Evolutionary conservation across 78 protist genomes (phyloP), one percentile per base, ranked within the genome.

Genomic region (Dictyostelium brefeldianum): DNA sequence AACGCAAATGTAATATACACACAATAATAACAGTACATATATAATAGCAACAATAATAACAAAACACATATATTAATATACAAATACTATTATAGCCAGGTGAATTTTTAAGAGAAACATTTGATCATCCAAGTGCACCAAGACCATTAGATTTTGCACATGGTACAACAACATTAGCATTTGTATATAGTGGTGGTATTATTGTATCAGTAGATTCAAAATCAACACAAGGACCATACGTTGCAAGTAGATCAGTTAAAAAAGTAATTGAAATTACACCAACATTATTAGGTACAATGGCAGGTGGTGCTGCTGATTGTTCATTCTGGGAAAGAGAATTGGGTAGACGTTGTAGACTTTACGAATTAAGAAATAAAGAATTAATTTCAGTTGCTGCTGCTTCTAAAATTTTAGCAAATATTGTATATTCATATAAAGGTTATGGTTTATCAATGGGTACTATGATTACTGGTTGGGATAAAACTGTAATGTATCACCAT

Each of bases 241-340:
- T 97, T 27, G 83, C 99, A 41, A 98, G 99, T 6, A 98, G 96
- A 74, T 97, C 98, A 1, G 99, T 99, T 47, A 96, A 98, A 91
- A 99, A 99, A 97, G 99, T 99, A 22, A 96, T 99, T 69, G 99
- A 98, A 89, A 99, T 99, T 90, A 98, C 96, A 74, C 98, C 98
- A 36, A 97, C 91, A 83, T 90, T 99, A n/a, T 95, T 99, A 14
- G 99, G 99, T 20, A 99, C 99, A 27, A 99, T 99, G 99, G 99
- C 99, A 48, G 99, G 99, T 25, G 99, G 99, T 29, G 99, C 99
- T 0, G 99, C 99, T 0, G 99, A 99, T 89, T 99, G 99, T 85
- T 62, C 85, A 41, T 99, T 78, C 92, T 99, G 99, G 98, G 99
- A 99, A 90, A 84, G 99, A 11, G 91, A 96, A 4, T 95, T 99